Evolutionary conservation across 164 flowering plant species (phyloP), one percentile per base, ranked within the genome.

Genomic region (Annona cherimola): DNA sequence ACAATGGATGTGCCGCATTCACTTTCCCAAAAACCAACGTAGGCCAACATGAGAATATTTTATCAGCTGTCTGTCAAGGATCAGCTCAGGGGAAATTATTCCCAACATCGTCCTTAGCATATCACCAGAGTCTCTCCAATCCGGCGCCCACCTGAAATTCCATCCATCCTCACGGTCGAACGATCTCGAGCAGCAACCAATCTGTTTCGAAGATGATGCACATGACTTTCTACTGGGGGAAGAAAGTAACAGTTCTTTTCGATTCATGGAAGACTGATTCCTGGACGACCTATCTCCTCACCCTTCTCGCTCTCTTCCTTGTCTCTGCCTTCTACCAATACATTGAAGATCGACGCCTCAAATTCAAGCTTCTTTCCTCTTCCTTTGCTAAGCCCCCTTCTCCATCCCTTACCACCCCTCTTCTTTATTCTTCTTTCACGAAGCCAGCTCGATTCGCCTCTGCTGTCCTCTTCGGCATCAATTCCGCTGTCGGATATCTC

Each of bases 211-310:
- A 81, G 79, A 90, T 90, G 95, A 93, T 93, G 98, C 98, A 93
- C 88, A 93, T 93, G 98, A 91, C 98, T 70, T 93, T 93, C 76
- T 93, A 91, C 87, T 93, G 98, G 98, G 82, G 95, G 74, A 79
- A 45, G 59, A 42, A 78, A 57, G 93, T 85, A 63, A 90, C 93
- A 7, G 73, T 94, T 76, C 82, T 94, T 44, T 73, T 94, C 85
- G 84, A 82, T 69, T 85, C 87, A 4, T 92, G 97, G 97, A 77
- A 75, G 64, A 89, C 96, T 41, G 77, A 82, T 35, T 81, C 96
- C 39, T 89, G 91, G 93, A 63, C 71, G 16, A 66, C 81, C 67
- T 94, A 92, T 85, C 35, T 70, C 4, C 76, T 92, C 63, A 74
- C 91, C 59, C 73, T 94, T 9, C 76, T 89, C 75, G 94, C 86